phyloP scores from a whole-genome alignment of 176 grass and related monocot genomes.

The Typha latifolia region DNA sequence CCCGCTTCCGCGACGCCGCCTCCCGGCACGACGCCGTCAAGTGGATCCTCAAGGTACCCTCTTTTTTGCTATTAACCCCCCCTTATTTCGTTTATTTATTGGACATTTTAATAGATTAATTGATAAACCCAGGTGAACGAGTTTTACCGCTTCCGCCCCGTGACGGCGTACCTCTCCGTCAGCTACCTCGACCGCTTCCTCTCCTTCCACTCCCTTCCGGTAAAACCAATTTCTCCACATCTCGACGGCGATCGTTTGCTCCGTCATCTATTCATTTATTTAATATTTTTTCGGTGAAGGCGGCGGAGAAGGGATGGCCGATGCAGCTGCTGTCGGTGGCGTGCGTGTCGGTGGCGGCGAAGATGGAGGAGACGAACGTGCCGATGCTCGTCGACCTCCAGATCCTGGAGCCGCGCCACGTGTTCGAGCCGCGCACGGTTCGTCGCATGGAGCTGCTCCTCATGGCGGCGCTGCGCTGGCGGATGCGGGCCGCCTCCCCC shows the following conservation, averaged over 20 bases:
- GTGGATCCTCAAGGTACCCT: slow-evolving; percentile 35
- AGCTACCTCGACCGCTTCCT: slow-evolving; percentile 47
- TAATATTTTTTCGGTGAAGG: slow-evolving; percentile 1
- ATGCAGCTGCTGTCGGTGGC: slow-evolving; percentile 45
- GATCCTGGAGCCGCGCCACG: slow-evolving; percentile 20
- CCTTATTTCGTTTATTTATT: background rate
- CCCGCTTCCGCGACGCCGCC: slow-evolving; percentile 19
- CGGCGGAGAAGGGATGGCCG: slow-evolving; percentile 24
- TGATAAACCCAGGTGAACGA: slow-evolving; percentile 12
- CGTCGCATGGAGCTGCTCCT: slow-evolving; percentile 49
- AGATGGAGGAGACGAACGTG: slow-evolving; percentile 42
- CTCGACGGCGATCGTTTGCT: background rate
- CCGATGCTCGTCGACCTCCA: slow-evolving; percentile 32
- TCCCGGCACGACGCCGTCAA: slow-evolving; percentile 30
- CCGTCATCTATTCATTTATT: background rate
- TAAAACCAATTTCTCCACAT: background rate
- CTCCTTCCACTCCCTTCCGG: slow-evolving; percentile 30
- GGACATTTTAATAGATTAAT: background rate
- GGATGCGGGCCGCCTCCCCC: slow-evolving; percentile 33
- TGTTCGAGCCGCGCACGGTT: slow-evolving; percentile 36
- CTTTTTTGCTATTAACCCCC: background rate
- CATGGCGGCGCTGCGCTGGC: slow-evolving; percentile 29
- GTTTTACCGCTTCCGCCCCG: slow-evolving; percentile 26
- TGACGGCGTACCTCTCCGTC: slow-evolving; percentile 35
- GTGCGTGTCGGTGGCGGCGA: slow-evolving; percentile 40